phyloP scores from a whole-genome alignment of 331 rosid species.

The Erythrophleum ivorense region DNA sequence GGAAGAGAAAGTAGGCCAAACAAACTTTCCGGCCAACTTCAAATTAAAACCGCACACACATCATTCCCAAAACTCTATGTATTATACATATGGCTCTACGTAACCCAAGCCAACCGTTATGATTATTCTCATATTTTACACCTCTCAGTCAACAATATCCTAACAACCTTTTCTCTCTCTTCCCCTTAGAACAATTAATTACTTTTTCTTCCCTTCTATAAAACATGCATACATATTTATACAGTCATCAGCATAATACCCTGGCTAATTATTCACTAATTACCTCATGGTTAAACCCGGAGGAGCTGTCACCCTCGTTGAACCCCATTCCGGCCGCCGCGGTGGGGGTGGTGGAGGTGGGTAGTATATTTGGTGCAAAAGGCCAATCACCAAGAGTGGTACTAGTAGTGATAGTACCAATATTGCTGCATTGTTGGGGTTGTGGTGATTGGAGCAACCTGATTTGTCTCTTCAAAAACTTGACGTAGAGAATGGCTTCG shows the following conservation, averaged over 20 bases:
- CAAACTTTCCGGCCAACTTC: conserved; percentile 78
- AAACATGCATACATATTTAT: neutral
- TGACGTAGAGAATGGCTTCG: conserved; percentile 89
- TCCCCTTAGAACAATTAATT: neutral
- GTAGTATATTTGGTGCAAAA: conserved; percentile 38
- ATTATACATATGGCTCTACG: conserved; percentile 46
- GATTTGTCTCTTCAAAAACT: conserved; percentile 88
- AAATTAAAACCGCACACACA: conserved; percentile 39
- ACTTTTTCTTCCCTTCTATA: neutral
- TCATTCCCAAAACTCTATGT: conserved; percentile 4
- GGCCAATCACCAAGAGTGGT: conserved; percentile 37
- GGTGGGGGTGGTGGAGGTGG: conserved; percentile 20
- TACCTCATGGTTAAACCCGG: conserved; percentile 63
- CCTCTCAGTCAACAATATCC: conserved; percentile 78
- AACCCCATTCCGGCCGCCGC: conserved; percentile 32
- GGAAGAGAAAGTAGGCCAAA: conserved; percentile 64
- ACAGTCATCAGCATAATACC: neutral
- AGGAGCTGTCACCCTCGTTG: conserved; percentile 40
- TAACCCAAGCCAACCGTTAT: conserved; percentile 64
- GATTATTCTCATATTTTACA: conserved; percentile 55
- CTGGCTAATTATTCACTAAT: conserved; percentile 43
- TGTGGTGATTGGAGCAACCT: conserved; percentile 68
- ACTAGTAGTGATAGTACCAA: neutral
- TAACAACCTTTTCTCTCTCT: conserved; percentile 53
- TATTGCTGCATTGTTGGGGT: conserved; percentile 11